Percentiles rank a stretch among this genome's conserved stretches.
phyloP scores from a whole-genome alignment of 148 eudicot genomes.

The Fagopyrum homotropicum region DNA sequence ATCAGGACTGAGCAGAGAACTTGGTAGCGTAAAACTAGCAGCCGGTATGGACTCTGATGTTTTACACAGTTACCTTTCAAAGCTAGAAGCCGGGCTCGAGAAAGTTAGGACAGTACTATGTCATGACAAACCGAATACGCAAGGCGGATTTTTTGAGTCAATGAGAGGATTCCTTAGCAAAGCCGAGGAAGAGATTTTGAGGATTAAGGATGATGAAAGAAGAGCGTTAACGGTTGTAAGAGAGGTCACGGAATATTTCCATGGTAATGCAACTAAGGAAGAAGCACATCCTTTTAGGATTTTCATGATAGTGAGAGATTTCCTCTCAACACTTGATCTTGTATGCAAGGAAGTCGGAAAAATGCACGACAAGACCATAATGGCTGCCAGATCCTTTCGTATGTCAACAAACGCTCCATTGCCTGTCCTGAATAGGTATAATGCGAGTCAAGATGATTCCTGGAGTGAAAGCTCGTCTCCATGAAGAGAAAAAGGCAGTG shows the following conservation, averaged over 20 bases:
- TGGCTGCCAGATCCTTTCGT: constrained; percentile 8
- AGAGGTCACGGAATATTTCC: constrained; percentile 49
- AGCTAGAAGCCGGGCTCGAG: constrained; percentile 83
- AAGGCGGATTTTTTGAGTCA: constrained; percentile 25
- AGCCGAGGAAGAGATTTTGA: constrained; percentile 32
- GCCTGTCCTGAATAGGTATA: constrained; percentile 11
- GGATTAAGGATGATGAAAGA: constrained; percentile 41
- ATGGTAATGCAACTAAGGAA: constrained; percentile 47
- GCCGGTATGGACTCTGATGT: constrained; percentile 97
- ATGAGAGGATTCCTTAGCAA: constrained; percentile 36
- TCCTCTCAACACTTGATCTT: constrained; percentile 43
- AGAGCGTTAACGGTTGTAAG: constrained; percentile 34
- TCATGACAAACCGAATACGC: constrained; percentile 34
- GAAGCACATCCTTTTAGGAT: constrained; percentile 64
- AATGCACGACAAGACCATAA: neutral
- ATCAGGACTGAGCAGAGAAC: constrained; percentile 70
- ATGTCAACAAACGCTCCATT: constrained; percentile 3
- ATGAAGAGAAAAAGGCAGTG: neutral
- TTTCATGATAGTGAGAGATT: constrained; percentile 60
- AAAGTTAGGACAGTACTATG: constrained; percentile 49
- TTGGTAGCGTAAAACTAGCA: constrained; percentile 68
- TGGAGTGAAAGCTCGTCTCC: constrained; percentile 9
- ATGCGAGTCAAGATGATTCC: constrained; percentile 2
- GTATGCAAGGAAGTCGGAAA: constrained; percentile 59
- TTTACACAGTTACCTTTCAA: constrained; percentile 65